Evolutionary conservation across 805 yeast genomes (phyloP).

Genomic region (Debaryomyces maramus): DNA sequence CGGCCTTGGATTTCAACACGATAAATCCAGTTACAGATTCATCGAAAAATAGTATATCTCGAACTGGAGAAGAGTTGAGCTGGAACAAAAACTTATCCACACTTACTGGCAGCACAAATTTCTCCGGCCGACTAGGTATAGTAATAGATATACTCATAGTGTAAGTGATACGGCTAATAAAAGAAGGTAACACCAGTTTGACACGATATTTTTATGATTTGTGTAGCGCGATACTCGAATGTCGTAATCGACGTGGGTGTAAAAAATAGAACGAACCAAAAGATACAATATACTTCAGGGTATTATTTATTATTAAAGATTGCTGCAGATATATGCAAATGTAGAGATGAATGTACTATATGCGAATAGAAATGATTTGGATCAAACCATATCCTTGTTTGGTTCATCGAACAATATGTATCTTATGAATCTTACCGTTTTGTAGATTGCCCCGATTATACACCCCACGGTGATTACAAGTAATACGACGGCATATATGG

Average conservation of each 20-base stretch:
- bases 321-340: too few species aligned
- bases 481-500: slow-evolving; percentile 58
- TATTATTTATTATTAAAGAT: too few species aligned
- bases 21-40: slow-evolving; percentile 31
- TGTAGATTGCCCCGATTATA: slow-evolving; percentile 27
- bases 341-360: too few species aligned
- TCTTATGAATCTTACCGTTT: not conserved
- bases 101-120: not conserved
- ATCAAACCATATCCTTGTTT: too few species aligned
- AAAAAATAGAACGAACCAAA: too few species aligned
- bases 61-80: slow-evolving; percentile 1
- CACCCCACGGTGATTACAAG: slow-evolving; percentile 43
- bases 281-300: too few species aligned
- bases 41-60: slow-evolving; percentile 30
- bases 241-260: too few species aligned
- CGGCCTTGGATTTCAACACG: slow-evolving; percentile 14
- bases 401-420: too few species aligned
- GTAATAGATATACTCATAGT: slow-evolving; percentile 9
- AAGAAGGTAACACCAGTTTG: not conserved
- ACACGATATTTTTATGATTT: too few species aligned
- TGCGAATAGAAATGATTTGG: too few species aligned
- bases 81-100: slow-evolving; percentile 4
- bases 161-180: not conserved
- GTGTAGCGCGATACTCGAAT: too few species aligned
- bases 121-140: slow-evolving; percentile 6